Base-by-base conservation (phyloP, 371 early-diverging fungal genomes). In the Parasitella parasitica region DNA sequence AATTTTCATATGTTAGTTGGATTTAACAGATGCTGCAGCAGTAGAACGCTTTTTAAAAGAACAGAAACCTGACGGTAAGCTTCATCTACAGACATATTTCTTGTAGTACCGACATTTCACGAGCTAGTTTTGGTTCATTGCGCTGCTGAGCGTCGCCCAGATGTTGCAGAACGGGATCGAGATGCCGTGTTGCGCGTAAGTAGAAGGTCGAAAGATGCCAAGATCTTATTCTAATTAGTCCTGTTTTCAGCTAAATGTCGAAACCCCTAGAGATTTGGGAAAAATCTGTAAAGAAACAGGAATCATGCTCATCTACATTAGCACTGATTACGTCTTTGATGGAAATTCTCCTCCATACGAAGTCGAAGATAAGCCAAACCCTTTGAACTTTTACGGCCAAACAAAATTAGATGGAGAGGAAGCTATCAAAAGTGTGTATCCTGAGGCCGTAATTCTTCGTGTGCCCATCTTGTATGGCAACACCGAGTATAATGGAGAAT, bases 321-420 rank as follows among this genome's bases (percentile, higher is more conserved):
- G 93, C n/a, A 91, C 96, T 0, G 95, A 95, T 72, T 94, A 94
- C 66, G 95, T 95, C 11, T 95, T 94, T 79, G 95, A 95, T 60
- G 96, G 96, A 35, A 87, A 74, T 4, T 69, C 68, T 1, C 92
- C 94, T 26, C 93, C 91, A 12, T 95, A 93, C 63, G 76, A 89
- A 18, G 86, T 87, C 2, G 78, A 77, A 36, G 91, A 84, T 62
- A 68, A 57, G 62, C 85, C 91, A 7, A 86, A 91, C 61, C 96
- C 96, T 41, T 71, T 95, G 24, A 90, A 94, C 63, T 86, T 86
- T 57, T 95, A 95, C 57, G 94, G 92, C 8, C 69, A 85, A 41
- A 85, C 91, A 5, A 93, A 93, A 72, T 75, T 84, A 37, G 83
- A 72, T 12, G 93, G 94, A 2, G 95, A 95, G 69, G 46, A 76